Conservation (phyloP, 345 rosid genomes). For the Populus nigra region DNA sequence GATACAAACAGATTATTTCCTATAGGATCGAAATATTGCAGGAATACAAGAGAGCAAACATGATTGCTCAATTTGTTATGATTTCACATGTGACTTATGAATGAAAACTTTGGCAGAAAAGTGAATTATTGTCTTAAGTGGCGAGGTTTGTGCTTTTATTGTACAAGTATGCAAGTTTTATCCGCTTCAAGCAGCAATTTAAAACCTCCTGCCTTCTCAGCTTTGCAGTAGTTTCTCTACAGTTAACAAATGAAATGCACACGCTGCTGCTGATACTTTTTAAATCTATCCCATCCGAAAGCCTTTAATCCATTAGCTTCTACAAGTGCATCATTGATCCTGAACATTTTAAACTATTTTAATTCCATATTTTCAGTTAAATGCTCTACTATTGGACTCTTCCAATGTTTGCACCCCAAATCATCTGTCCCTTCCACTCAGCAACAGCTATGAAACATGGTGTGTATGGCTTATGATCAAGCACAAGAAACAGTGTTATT, state of each 20-base stretch:
- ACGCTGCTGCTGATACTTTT: neutral
- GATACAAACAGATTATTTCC: slow-evolving; percentile 3
- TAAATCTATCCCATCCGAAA: neutral
- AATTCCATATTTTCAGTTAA: neutral
- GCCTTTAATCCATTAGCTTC: neutral
- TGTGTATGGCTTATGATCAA: neutral
- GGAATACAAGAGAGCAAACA: neutral
- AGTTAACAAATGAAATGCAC: neutral
- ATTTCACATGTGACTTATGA: neutral
- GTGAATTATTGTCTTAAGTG: too few species aligned
- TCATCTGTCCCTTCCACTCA: neutral
- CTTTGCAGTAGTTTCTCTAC: neutral
- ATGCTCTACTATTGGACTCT: slow-evolving; percentile 1
- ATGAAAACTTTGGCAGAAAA: neutral
- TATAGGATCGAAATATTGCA: slow-evolving; percentile 10
- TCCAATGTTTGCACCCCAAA: slow-evolving; percentile 5
- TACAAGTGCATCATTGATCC: neutral
- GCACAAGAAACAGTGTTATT: neutral
- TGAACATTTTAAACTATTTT: neutral
- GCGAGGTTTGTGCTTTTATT: neutral
- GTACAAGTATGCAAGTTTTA: neutral
- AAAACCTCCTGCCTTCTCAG: neutral
- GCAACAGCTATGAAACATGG: neutral
- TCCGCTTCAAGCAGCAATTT: neutral
- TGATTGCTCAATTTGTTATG: neutral